A percentile compares a stretch with the other conserved stretches of the same genome.
Conservation (phyloP, 192 early-diverging fungal species). For the Bifiguratus adelaidae region DNA sequence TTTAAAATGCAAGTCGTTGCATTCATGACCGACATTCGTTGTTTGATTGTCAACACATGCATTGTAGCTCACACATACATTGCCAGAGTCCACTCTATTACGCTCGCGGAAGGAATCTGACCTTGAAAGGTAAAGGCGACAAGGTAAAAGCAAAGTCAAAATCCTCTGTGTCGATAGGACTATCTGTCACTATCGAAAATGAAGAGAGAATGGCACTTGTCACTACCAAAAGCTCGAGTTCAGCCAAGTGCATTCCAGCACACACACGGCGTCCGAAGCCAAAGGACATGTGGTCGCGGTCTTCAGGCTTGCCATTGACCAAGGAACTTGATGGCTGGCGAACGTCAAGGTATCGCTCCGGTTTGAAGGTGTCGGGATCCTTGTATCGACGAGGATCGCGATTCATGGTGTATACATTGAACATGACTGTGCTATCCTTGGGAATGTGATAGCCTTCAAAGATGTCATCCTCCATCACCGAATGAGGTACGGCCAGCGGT, state of each 20-base stretch:
- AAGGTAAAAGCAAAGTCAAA: not conserved
- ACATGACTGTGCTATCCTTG: slow-evolving; percentile 26
- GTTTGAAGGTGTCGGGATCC: slow-evolving; percentile 29
- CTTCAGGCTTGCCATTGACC: not conserved
- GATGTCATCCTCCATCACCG: slow-evolving; percentile 20
- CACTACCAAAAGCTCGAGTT: slow-evolving; percentile 1
- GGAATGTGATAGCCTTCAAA: slow-evolving; percentile 31
- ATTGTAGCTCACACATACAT: too few relatives aligned
- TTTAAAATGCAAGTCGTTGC: too few relatives aligned
- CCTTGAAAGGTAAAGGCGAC: not conserved
- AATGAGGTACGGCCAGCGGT: not conserved
- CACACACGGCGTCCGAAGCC: slow-evolving; percentile 9
- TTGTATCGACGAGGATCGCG: slow-evolving; percentile 10
- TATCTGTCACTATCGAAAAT: slow-evolving; percentile 1
- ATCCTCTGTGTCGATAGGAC: not conserved
- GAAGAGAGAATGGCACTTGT: not conserved
- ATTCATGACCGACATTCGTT: too few relatives aligned
- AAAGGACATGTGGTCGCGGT: slow-evolving; percentile 5
- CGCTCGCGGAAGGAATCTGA: not conserved
- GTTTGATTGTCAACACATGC: too few relatives aligned
- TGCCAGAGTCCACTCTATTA: too few relatives aligned
- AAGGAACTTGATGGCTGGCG: too few relatives aligned
- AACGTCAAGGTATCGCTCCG: slow-evolving; percentile 21
- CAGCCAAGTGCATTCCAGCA: slow-evolving; percentile 9
- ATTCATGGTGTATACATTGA: slow-evolving; percentile 35